Evolutionary conservation across 176 grass and related monocot genomes (phyloP).

Genomic region (Alloteropsis semialata): DNA sequence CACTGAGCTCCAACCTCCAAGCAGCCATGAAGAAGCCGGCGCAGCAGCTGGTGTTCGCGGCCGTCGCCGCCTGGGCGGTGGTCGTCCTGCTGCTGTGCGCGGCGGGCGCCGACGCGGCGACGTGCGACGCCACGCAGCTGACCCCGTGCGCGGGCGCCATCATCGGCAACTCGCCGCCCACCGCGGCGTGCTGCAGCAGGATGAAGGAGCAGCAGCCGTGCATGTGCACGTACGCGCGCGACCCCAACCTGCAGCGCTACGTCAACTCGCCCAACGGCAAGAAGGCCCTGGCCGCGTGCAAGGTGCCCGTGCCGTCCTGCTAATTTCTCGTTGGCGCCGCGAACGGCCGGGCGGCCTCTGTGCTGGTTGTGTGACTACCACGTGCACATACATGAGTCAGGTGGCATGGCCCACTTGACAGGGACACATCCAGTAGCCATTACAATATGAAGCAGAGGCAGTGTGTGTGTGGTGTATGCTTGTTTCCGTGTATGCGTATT

Average conservation of each 20-base stretch:
- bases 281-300: slow-evolving; percentile 42
- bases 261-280: slow-evolving; percentile 53
- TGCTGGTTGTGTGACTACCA: neutral
- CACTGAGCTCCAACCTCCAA: neutral
- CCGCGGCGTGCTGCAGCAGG: slow-evolving; percentile 54
- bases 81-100: slow-evolving; percentile 1
- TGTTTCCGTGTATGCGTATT: neutral
- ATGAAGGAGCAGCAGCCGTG: slow-evolving; percentile 70
- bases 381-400: too few relatives aligned
- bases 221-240: slow-evolving; percentile 69
- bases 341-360: too few relatives aligned
- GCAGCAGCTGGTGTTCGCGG: neutral
- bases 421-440: neutral
- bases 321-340: neutral
- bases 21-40: slow-evolving; percentile 7
- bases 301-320: slow-evolving; percentile 44
- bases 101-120: slow-evolving; percentile 26
- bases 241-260: slow-evolving; percentile 63
- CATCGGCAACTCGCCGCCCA: slow-evolving; percentile 32
- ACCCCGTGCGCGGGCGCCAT: slow-evolving; percentile 61
- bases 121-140: slow-evolving; percentile 53
- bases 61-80: neutral
- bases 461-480: neutral
- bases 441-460: neutral
- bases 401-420: neutral